These are phyloP conservation scores for Apiospora saccharicola DNA, from an alignment of 2,329 filamentous ascomycete species.

Conservation along the genomic window DNA sequence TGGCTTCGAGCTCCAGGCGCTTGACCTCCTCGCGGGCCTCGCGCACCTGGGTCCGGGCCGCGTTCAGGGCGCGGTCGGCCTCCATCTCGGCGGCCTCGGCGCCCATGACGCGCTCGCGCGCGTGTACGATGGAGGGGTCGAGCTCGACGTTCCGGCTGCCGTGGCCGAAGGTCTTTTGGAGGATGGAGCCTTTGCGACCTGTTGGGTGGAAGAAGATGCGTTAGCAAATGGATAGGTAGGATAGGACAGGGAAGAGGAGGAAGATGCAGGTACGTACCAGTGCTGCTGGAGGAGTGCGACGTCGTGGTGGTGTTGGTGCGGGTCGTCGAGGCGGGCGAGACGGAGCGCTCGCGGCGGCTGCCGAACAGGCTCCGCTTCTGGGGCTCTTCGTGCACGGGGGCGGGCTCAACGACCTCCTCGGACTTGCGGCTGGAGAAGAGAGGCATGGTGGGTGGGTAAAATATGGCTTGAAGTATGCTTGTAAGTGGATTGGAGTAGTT, in stretches of 20 bases:
- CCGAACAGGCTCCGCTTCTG: slow-evolving; percentile 49
- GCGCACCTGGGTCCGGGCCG: slow-evolving; percentile 64
- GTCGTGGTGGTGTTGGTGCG: slow-evolving; percentile 36
- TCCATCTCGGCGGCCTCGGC: slow-evolving; percentile 71
- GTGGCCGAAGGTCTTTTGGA: slow-evolving; percentile 53
- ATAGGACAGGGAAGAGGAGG: not conserved
- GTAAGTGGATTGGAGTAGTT: not conserved
- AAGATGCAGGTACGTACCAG: not conserved
- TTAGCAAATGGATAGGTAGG: slow-evolving; percentile 18
- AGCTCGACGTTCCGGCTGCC: slow-evolving; percentile 54
- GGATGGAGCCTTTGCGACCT: slow-evolving; percentile 46
- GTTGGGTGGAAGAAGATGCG: slow-evolving; percentile 28
- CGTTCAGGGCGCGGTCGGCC: slow-evolving; percentile 68
- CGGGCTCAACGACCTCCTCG: slow-evolving; percentile 51
- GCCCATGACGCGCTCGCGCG: slow-evolving; percentile 65
- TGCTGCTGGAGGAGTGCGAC: slow-evolving; percentile 33
- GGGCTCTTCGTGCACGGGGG: slow-evolving; percentile 53
- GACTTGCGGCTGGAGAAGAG: slow-evolving; percentile 42
- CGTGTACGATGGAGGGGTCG: slow-evolving; percentile 68
- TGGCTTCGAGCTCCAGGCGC: slow-evolving; percentile 69
- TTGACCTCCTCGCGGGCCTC: slow-evolving; percentile 71
- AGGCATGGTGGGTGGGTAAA: slow-evolving; percentile 37
- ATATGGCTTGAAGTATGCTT: not conserved
- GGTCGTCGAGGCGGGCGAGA: slow-evolving; percentile 31
- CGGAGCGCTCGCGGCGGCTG: slow-evolving; percentile 46